A percentile compares a stretch with the other conserved stretches of the same genome.
These are phyloP conservation scores for Boletus rex-veris DNA, from an alignment of 768 basidiomycete species.

Conservation along the genomic window DNA sequence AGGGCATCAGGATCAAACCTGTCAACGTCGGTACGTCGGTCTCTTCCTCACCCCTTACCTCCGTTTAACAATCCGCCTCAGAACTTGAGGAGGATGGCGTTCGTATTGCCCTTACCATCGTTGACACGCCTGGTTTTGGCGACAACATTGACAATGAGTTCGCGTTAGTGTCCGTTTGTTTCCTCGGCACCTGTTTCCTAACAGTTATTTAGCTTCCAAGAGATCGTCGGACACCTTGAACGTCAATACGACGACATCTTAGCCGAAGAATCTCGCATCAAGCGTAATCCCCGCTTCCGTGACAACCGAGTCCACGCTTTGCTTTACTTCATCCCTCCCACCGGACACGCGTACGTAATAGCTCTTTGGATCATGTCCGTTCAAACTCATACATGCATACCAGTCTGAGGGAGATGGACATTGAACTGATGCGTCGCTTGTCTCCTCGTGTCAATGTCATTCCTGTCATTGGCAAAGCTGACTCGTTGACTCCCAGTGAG, in stretches of 20 bases:
- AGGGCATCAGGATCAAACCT: slow-evolving; percentile 92
- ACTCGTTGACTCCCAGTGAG: slow-evolving; percentile 90
- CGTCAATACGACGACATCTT: slow-evolving; percentile 99
- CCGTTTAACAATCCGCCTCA: slow-evolving; percentile 29
- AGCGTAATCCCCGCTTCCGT: slow-evolving; percentile 98
- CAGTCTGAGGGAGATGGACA: slow-evolving; percentile 95
- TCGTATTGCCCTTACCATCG: slow-evolving; percentile 95
- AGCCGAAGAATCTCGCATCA: slow-evolving; percentile 97
- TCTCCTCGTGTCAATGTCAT: slow-evolving; percentile 99
- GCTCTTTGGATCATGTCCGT: neutral
- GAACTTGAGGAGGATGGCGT: slow-evolving; percentile 99
- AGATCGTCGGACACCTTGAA: slow-evolving; percentile 95
- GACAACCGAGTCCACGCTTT: slow-evolving; percentile 97
- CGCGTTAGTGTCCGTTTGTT: slow-evolving; percentile 58
- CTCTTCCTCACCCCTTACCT: neutral
- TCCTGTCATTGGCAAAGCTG: slow-evolving; percentile 95
- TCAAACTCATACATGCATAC: neutral
- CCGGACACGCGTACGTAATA: slow-evolving; percentile 85
- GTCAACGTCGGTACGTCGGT: slow-evolving; percentile 72
- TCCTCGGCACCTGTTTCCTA: slow-evolving; percentile 3
- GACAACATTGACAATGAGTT: slow-evolving; percentile 99
- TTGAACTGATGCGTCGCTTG: slow-evolving; percentile 96
- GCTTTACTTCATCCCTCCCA: slow-evolving; percentile 97
- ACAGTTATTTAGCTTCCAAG: slow-evolving; percentile 70
- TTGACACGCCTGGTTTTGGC: slow-evolving; percentile 98